These are phyloP conservation scores for Aspergillus sparsus DNA, from an alignment of 495 filamentous ascomycete species.

Conservation along the genomic window DNA sequence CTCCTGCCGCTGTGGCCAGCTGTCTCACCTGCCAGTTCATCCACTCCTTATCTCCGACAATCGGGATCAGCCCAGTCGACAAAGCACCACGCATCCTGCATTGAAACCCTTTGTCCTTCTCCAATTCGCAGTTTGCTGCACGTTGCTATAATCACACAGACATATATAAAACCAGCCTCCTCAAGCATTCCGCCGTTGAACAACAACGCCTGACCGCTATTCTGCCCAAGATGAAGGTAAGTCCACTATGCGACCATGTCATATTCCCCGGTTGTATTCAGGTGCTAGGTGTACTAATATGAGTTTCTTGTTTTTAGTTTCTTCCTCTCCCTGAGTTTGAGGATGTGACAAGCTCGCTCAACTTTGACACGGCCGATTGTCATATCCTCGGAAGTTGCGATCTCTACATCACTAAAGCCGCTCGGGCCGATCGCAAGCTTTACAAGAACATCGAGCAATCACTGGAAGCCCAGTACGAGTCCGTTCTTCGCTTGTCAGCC, in stretches of 20 bases:
- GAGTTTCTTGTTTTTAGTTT: constrained; percentile 58
- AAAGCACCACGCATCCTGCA: constrained; percentile 8
- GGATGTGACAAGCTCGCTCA: constrained; percentile 82
- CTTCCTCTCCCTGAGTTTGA: constrained; percentile 88
- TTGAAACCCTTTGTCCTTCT: constrained; percentile 4
- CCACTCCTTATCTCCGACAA: constrained; percentile 28
- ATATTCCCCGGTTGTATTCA: not conserved
- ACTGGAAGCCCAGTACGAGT: constrained; percentile 86
- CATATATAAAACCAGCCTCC: constrained; percentile 6
- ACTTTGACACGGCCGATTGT: constrained; percentile 89
- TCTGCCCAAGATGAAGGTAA: constrained; percentile 33
- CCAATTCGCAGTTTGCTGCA: not conserved
- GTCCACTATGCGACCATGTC: not conserved
- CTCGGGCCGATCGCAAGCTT: constrained; percentile 90
- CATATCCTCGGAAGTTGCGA: constrained; percentile 90
- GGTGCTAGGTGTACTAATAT: not conserved
- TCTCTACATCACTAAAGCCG: constrained; percentile 94
- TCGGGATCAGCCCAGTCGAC: constrained; percentile 16
- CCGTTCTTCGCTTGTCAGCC: constrained; percentile 76
- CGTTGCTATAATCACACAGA: not conserved
- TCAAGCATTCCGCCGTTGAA: not conserved
- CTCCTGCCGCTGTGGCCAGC: constrained; percentile 10
- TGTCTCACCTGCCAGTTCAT: constrained; percentile 23
- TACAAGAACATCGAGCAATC: constrained; percentile 92
- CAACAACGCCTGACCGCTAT: constrained; percentile 15